Evolutionary conservation across 495 filamentous ascomycete species (phyloP), one percentile per base, ranked within the genome.

Genomic region (Massariosphaeria phaeospora): DNA sequence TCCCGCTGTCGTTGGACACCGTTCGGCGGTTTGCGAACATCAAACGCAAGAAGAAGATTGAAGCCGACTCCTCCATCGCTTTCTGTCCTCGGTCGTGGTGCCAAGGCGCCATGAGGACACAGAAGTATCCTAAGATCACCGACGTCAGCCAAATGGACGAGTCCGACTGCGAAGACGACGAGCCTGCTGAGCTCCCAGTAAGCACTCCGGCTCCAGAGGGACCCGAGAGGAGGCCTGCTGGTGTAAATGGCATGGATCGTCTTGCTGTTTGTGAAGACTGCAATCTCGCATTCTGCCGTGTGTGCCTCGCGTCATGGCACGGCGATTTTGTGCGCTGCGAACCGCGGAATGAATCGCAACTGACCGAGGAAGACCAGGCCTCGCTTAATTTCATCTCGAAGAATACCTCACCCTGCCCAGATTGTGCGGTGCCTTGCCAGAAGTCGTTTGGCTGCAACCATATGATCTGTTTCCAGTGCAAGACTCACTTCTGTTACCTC

Each of bases 391-490:
- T 91, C 64, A 73, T 98, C 54, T 75, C 75, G 33, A 57, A 80
- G 29, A 83, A 96, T 71, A 94, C 91, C 0, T 86, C 88, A 0
- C 80, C 83, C 9, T 98, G 93, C 65, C 93, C 93, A n/a, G 90
- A 87, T 3, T 98, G 93, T 68, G 78, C 72, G n/a, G 80, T 84
- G 1, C 88, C 86, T 0, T 83, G 82, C 18, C 86, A 96, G 62
- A 98, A 98, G 72, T 86, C 83, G 11, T 82, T 88, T 62, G 93
- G 93, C 27, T 98, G 93, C 80, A 98, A 98, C 68, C 93, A 98
- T 66, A 98, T 98, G 93, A 84, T 82, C 13, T 98, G 93, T 67
- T 89, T 85, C 69, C 83, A 85, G 49, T 98, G 93, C 72, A 74
- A 81, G 36, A 84, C 88, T 1, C 93, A 97, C 68, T 98, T 96